Evolutionary conservation across 352 stramenopile genomes (phyloP).

Genomic region (Elongisporangium undulatum): DNA sequence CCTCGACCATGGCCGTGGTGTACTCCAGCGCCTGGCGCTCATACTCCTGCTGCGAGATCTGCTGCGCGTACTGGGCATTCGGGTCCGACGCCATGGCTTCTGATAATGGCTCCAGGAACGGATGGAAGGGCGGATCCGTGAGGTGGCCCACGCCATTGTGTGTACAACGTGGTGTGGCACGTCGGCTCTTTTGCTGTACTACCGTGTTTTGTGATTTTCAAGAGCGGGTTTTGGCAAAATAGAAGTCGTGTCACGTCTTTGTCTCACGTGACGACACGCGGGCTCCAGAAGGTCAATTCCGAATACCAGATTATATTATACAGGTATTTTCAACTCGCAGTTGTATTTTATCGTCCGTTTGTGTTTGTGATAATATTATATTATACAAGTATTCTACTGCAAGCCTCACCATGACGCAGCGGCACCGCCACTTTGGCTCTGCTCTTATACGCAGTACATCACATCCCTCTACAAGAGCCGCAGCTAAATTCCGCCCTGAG

Average conservation of each 20-base stretch:
- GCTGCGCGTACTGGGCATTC: neutral
- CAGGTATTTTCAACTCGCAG: neutral
- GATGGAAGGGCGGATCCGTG: neutral
- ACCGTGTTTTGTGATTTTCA: neutral
- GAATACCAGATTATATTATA: neutral
- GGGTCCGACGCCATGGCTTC: neutral
- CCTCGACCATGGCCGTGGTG: constrained; percentile 33
- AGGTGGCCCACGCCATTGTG: neutral
- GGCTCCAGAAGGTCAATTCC: neutral
- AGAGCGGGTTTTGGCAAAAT: too few species aligned
- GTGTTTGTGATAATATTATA: neutral
- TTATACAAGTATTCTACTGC: neutral
- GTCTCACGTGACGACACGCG: neutral
- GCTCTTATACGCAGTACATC: neutral
- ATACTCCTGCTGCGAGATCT: constrained; percentile 1
- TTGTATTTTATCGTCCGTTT: neutral
- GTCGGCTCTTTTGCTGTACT: neutral
- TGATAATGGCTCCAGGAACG: neutral
- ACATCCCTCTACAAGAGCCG: neutral
- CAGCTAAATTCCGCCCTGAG: neutral
- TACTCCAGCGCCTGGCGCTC: constrained; percentile 4
- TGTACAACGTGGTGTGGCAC: neutral
- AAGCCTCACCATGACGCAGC: neutral
- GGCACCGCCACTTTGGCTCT: neutral
- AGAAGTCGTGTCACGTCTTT: neutral